Base-by-base conservation (phyloP, 2,329 filamentous ascomycete genomes). In the Pyricularia grisea region DNA sequence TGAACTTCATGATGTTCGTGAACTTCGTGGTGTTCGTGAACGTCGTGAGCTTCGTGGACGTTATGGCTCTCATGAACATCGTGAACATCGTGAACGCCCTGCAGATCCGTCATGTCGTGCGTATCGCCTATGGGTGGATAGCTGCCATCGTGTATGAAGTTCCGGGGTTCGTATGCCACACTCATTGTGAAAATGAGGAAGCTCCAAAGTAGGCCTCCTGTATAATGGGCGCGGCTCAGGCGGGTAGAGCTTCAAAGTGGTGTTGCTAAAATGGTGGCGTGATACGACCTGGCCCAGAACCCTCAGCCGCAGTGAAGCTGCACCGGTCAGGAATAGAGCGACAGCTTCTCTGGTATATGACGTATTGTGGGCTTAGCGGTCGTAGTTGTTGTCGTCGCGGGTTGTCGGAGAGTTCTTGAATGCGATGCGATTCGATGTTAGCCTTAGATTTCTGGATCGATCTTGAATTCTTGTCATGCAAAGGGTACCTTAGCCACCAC, bases 111-210 rank as follows among this genome's bases (percentile, higher is more conserved):
- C 31, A 68, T 25, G 33, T 68, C 67, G 67, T 42, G 67, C 1
- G 63, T 42, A 14, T 69, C 68, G 27, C 68, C 73, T 61, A 74
- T 73, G n/a, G 71, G 70, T 23, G 72, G 72, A 28, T 74, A 74
- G 66, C 68, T 71, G 20, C 73, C 73, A 28, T 74, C 72, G 23
- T 66, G 67, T 6, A 73, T 68, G 58, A 72, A 72, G 10, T 70
- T 71, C 23, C 71, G 66, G 2, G 71, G 68, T 67, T 74, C 73
- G 42, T 72, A 73, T 2, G 71, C 71, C 58, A 74, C 70, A 66
- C 72, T 72, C 73, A 74, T 74, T 12, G 63, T 68, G 68, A 55
- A 36, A 27, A n/a, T 50, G 28, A 42, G 30, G 33, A 36, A 27
- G 64, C 33, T 33, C 64, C 30, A 12, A 36, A 1, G 64, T 12